Evolutionary conservation across 1,284 basidiomycete species (phyloP), one percentile per base, ranked within the genome.

Genomic region (Ceratorhiza oryzae-sativae): DNA sequence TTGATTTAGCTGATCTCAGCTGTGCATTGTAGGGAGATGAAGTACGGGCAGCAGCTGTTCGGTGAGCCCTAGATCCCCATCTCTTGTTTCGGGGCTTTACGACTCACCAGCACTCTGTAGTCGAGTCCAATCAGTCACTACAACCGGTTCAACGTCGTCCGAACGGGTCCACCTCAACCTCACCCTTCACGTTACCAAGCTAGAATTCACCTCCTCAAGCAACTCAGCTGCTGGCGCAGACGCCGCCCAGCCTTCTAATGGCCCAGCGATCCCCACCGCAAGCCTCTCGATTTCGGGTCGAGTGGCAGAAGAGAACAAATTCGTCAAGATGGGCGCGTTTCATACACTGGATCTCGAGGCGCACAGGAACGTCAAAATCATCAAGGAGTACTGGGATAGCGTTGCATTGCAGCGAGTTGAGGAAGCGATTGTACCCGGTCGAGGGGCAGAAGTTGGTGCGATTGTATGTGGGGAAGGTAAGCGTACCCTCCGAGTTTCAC

Each of bases 301-400:
- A 73, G 95, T 99, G 20, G 88, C 88, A n/a, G 86, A 87, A 62
- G 97, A 98, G 83, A 98, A 98, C 77, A 86, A 86, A 39, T 90
- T 96, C 79, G 97, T 98, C 71, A 94, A 93, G 79, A 86, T 98
- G 79, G 96, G 97, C 3, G 95, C 97, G 20, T 97, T 89, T 80
- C 97, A 99, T 79, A 99, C 97, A 0, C 84, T 99, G 34, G 97
- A 98, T 78, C 85, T 99, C 51, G 97, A 99, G 79, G 84, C 88
- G 3, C 94, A 97, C 80, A 86, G 96, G n/a, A 90, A 96, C 78
- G 87, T 99, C 71, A 88, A 94, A 49, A 91, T 99, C 76, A 91
- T 93, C 78, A 99, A 99, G 80, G 80, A 82, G 0, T 88, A 90
- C 63, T 99, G 97, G 97, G 97, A 99, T 79, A 92, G 90, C 72